Conservation (phyloP, 2,329 filamentous ascomycete species). For the Fusarium vanettenii region DNA sequence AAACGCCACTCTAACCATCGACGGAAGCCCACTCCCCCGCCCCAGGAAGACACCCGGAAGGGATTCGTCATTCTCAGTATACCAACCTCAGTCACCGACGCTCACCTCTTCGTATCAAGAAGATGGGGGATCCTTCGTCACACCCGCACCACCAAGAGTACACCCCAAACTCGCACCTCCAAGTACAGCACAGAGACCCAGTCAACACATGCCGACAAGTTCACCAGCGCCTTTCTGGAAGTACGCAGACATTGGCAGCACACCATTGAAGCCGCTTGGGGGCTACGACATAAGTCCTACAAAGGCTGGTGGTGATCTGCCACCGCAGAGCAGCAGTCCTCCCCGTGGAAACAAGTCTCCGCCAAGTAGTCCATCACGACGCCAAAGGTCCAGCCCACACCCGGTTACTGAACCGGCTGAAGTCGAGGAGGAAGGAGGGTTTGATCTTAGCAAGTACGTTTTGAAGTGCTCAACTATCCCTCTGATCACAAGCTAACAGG, state of each 20-base stretch:
- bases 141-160: conserved; percentile 78
- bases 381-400: conserved; percentile 48
- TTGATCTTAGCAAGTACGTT: conserved; percentile 69
- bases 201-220: conserved; percentile 86
- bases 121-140: conserved; percentile 72
- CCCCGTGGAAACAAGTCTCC: conserved; percentile 63
- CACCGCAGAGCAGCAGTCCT: conserved; percentile 70
- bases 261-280: conserved; percentile 67
- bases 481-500: conserved; percentile 22
- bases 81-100: conserved; percentile 68
- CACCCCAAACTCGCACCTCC: conserved; percentile 82
- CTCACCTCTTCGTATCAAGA: conserved; percentile 74
- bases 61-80: conserved; percentile 60
- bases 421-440: conserved; percentile 62
- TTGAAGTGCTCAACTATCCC: neutral
- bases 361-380: conserved; percentile 62
- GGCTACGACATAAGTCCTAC: conserved; percentile 69
- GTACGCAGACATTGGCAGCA: conserved; percentile 81
- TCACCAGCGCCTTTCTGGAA: conserved; percentile 92
- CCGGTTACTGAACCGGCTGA: conserved; percentile 47
- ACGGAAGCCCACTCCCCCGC: conserved; percentile 72
- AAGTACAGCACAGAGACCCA: conserved; percentile 83
- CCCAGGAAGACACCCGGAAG: conserved; percentile 60
- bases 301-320: conserved; percentile 57
- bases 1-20: conserved; percentile 57